Base-by-base conservation (phyloP, 805 yeast genomes). In the Wickerhamiella brachini region DNA sequence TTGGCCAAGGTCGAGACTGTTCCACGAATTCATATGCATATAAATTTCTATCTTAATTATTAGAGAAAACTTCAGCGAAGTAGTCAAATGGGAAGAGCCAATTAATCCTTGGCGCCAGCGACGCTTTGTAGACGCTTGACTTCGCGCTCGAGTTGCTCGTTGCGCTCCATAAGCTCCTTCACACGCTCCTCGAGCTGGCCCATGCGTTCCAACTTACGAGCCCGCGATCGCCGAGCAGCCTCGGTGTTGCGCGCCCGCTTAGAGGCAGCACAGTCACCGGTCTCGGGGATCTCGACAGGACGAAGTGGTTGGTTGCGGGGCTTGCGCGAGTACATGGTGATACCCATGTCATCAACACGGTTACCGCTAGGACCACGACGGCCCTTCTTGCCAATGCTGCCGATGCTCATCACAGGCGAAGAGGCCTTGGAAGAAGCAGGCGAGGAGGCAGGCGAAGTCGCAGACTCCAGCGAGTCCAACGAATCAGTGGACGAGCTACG, bases 231-330 rank as follows among this genome's bases (percentile, higher is more conserved):
- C 68, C 97, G 80, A 7, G 97, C 97, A 58, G 97, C 97, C 47
- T 81, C 69, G n/a, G 90, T 90, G 76, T 93, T 90, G 68, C 90
- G 81, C 8, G 97, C 97, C 65, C 97, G 81, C 72, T 90, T 90
- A 61, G 84, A 66, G 45, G 58, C 54, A 7, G 55, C 56, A 12
- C 45, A 49, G 44, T 59, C 62, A 21, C 56, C 61, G 18, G 56
- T 53, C 20, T 75, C 77, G 31, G 77, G 73, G 45, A 71, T 55
- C 46, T 77, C 76, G 51, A 88, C 74, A 9, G 95, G 95, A 58
- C 74, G 71, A 66, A 87, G 73, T 8, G 95, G 94, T 53, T 71
- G 69, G 26, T 77, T 56, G 61, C 95, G 79, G 58, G 78, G 84
- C 72, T 87, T 88, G 66, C 88, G 79, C 59, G 80, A 78, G 73